Conservation (phyloP, 1,139 yeast species). For the Candida sp. region DNA sequence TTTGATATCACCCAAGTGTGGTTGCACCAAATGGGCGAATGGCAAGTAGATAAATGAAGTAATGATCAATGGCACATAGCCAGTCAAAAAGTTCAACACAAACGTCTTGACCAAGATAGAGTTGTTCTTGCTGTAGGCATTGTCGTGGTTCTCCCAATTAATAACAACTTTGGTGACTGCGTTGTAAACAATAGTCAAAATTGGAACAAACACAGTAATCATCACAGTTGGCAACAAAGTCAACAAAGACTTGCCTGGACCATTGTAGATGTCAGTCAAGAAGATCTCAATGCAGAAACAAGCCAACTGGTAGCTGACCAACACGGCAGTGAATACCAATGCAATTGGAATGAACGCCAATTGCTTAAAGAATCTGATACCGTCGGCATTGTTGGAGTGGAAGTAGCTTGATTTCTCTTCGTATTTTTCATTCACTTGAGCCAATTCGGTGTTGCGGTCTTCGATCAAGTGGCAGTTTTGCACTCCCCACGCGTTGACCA, state of each 20-base stretch:
- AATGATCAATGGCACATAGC: conserved; percentile 82
- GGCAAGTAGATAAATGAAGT: conserved; percentile 92
- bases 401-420: conserved; percentile 40
- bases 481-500: conserved; percentile 67
- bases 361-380: conserved; percentile 51
- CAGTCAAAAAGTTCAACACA: conserved; percentile 76
- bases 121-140: conserved; percentile 53
- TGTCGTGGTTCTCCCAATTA: conserved; percentile 77
- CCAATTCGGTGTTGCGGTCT: conserved; percentile 42
- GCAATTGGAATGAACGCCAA: conserved; percentile 74
- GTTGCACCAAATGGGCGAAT: conserved; percentile 63
- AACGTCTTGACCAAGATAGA: conserved; percentile 76
- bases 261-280: conserved; percentile 81
- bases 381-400: conserved; percentile 39
- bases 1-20: conserved; percentile 46
- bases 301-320: conserved; percentile 67
- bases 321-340: conserved; percentile 52
- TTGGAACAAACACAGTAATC: conserved; percentile 70
- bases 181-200: conserved; percentile 66
- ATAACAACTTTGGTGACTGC: conserved; percentile 43
- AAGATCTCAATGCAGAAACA: conserved; percentile 86
- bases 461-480: conserved; percentile 57
- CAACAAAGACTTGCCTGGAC: conserved; percentile 69
- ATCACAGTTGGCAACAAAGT: conserved; percentile 78
- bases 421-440: conserved; percentile 42